These are phyloP conservation scores for Lasiosphaeriaceae sp. DNA, from an alignment of 495 filamentous ascomycete genomes.

Conservation along the genomic window DNA sequence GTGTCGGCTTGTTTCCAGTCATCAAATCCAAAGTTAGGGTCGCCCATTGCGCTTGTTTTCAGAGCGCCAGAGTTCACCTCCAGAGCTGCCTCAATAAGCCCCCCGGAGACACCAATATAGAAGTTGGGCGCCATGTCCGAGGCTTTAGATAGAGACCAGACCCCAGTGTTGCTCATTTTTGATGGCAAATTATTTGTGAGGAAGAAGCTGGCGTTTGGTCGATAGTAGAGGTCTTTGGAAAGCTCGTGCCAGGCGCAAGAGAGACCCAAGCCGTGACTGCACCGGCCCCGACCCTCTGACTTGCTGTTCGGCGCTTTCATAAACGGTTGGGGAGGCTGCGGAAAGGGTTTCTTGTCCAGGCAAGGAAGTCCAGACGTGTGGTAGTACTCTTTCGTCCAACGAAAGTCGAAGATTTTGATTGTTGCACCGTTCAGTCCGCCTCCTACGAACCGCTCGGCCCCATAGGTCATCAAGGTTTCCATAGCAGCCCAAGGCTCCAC, in stretches of 20 bases:
- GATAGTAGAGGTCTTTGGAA: conserved; percentile 36
- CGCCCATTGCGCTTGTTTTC: neutral
- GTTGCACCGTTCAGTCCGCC: conserved; percentile 32
- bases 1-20: conserved; percentile 5
- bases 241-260: conserved; percentile 41
- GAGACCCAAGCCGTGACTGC: conserved; percentile 23
- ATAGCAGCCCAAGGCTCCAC: conserved; percentile 35
- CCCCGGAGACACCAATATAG: conserved; percentile 38
- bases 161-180: conserved; percentile 16
- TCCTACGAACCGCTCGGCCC: conserved; percentile 38
- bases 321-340: conserved; percentile 32
- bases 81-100: conserved; percentile 33
- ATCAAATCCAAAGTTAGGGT: conserved; percentile 25
- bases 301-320: conserved; percentile 8
- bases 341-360: conserved; percentile 26
- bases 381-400: conserved; percentile 41
- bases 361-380: conserved; percentile 42
- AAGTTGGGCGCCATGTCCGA: conserved; percentile 40
- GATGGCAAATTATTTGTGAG: conserved; percentile 18
- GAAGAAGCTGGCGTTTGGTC: conserved; percentile 42
- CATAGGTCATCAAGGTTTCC: conserved; percentile 39
- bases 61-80: conserved; percentile 4
- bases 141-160: conserved; percentile 40
- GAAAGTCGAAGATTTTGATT: conserved; percentile 47
- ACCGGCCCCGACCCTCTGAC: conserved; percentile 8